Evolutionary conservation across 1,284 basidiomycete genomes (phyloP), one percentile per base, ranked within the genome.

Genomic region (Tremellales sp.): DNA sequence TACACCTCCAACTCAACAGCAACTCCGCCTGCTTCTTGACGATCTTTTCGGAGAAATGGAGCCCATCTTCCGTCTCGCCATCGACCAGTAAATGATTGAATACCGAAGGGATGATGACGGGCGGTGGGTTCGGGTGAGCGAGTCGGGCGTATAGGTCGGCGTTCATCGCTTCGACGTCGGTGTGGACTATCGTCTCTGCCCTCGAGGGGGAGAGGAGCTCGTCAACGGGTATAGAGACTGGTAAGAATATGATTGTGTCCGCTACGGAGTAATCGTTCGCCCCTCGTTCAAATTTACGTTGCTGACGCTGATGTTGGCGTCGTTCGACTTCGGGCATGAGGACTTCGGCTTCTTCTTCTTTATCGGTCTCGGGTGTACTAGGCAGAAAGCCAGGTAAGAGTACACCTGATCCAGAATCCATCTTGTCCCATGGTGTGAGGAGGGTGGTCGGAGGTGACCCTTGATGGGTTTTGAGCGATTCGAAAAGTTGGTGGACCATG

Each of bases 121-220:
- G 79, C 5, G 75, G 71, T 40, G 64, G 60, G 51, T 64, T 54
- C 24, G 69, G 54, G 43, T 67, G 64, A 43, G 56, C 56, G 24
- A 89, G 79, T 37, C 86, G 81, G 62, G 87, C 85, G 47, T 77
- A 77, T 35, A 92, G 76, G 68, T 88, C 85, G 3, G 85, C 84
- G 69, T 92, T 91, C 87, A 92, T 89, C 24, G 86, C 86, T 61
- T 89, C 86, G 50, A 90, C 84, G 62, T 90, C 86, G 22, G 83
- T 79, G 23, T 81, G 78, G 45, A 80, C 79, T 77, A 92, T 87
- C 10, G 82, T 84, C 41, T 74, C 65, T 6, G 82, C 81, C 52
- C 87, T 80, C 29, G 84, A 81, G 1, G 75, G 65, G 0, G 81
- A 80, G 25, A 92, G 75, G 60, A 84, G 76, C 39, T 82, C 79